Base-by-base conservation (phyloP, 345 rosid genomes). In the Acer campestre region DNA sequence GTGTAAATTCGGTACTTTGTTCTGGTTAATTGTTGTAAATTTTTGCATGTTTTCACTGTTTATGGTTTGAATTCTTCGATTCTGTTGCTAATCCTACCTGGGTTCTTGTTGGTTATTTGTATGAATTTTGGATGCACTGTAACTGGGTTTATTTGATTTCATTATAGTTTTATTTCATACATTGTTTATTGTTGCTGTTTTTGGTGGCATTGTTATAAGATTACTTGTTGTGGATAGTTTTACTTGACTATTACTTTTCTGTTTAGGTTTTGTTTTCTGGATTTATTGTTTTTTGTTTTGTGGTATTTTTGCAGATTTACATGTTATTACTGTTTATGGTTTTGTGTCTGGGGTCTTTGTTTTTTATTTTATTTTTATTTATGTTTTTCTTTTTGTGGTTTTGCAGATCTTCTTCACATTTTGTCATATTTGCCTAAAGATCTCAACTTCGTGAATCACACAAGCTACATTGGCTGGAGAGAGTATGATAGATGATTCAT, bases 391-490 rank as follows among this genome's bases (percentile, higher is more conserved):
- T 31, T 31, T 65, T 66, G 66, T 76, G 74, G 77, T 68, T 58
- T 71, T 88, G 90, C 93, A 94, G 98, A 96, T 89, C 88, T 96
- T 83, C 99, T 96, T 84, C 97, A 96, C 70, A 91, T 94, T 61
- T 82, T 94, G 74, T 96, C 99, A 1, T 89, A 90, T 85, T 84
- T 94, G 84, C 97, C 97, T 10, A 92, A 82, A 77, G 90, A 89
- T 66, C 83, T 92, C 83, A 96, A 94, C 82, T 92, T 96, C 78
- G 85, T 92, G 81, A 96, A 92, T 63, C 98, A 94, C 78, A 79
- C 89, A 0, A 88, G 93, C 87, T 90, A 96, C 89, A 86, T 94
- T 86, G 99, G 97, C 78, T 87, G 99, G 98, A 91, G 84, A 92
- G 98, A 96, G 98, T 96, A 94, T 66, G 93, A 63, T 58, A 42